Evolutionary conservation across 164 flowering plant genomes (phyloP), one percentile per base, ranked within the genome.

Genomic region (Umbellularia californica): DNA sequence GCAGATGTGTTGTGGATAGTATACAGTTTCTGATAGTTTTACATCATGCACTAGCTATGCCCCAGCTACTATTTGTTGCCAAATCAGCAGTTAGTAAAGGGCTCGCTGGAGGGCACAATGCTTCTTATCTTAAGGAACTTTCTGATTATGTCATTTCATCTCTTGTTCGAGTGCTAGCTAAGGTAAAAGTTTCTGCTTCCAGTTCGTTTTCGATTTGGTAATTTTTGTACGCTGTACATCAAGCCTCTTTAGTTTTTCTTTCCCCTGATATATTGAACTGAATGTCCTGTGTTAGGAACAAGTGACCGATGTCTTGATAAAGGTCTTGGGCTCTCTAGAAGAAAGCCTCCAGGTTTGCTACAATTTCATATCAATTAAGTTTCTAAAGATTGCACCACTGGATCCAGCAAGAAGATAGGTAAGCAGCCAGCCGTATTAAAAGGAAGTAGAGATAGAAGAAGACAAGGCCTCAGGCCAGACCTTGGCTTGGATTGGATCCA

Each of bases 61-160:
- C 95, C 33, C 91, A 89, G 83, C 84, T 90, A 63, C 65, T 90
- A 58, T 88, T 83, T n/a, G 89, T 90, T 52, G 95, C 90, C 22
- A 90, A 90, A 77, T 83, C 89, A 76, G 95, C 95, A 70, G 78
- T 88, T 4, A 90, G 85, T 81, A 90, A 89, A 65, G 95, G 91
- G 66, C 79, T 72, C 50, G 76, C 92, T 71, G 89, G 80, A 66
- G 92, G 91, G 47, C 90, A 88, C 63, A 82, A 90, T 76, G 91
- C 85, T 71, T 77, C 89, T n/a, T 90, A 86, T 73, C 64, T 90
- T 35, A 88, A 90, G 83, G 91, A 89, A 70, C 74, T 90, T 78
- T 89, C 91, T 62, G 92, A 89, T 71, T 86, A 84, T 73, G 86
- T 90, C 24, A 58, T 90, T 65, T 90, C 95, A 65, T 86, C 92